Base-by-base conservation (phyloP, 176 grass and related monocot species). In the Areca catechu region DNA sequence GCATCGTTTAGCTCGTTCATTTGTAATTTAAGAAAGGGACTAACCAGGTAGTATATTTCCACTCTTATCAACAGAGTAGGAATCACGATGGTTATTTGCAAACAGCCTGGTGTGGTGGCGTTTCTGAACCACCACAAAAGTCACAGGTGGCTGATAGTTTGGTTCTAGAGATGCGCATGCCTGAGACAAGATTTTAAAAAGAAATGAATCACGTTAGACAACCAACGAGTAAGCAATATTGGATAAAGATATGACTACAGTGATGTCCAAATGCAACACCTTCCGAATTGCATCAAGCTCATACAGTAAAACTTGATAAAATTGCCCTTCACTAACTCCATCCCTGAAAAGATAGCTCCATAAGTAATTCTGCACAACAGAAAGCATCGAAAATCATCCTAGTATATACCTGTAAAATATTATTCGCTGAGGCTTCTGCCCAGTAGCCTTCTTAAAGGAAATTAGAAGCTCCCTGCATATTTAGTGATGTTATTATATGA, bases 101-200 rank as follows among this genome's bases (percentile, higher is more conserved):
- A 97, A 97, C 29, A 97, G 77, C 57, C 93, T 88, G 0, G 86
- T 97, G 63, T 92, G 87, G 62, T 97, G 93, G 2, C 87, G 86
- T 68, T 97, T 91, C 71, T 97, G 87, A 50, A 97, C 87, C 43
- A 97, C 93, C 0, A 97, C 62, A 60, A 92, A 97, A 20, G 87
- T 97, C 16, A 88, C 80, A 3, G 75, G 84, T 0, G 87, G 93
- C 23, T 88, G 83, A 58, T 97, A 97, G 69, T 97, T 80, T 27
- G 81, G 78, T 55, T 88, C 87, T 15, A 92, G 71, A 23, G 93
- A 97, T 12, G 81, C 75, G 54, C 93, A 91, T 0, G 92, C 92
- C 92, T 97, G 50, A 79, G 37, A 73, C 16, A 56, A n/a, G n/a
- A 57, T 9, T 65, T 50, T 29, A 50, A 25, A 48, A 4, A 72